Evolutionary conservation across 2,329 filamentous ascomycete species (phyloP), one percentile per base, ranked within the genome.

Genomic region (Beauveria rudraprayagi): DNA sequence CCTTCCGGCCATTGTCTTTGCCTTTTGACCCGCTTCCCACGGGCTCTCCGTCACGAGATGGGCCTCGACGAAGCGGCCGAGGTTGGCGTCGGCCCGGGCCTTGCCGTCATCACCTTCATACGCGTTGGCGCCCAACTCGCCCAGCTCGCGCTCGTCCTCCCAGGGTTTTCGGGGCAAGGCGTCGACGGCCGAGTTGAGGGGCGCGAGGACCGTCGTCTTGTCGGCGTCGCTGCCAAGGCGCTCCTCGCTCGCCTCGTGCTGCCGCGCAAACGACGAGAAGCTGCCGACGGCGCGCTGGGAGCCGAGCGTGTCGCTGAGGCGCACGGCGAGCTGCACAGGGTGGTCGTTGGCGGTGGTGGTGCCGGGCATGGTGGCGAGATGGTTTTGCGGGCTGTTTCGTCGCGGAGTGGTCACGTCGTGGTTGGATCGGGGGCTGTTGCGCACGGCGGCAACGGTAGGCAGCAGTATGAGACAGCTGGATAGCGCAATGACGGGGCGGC

Each of bases 161-260:
- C 91, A 96, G 0, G 92, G 92, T 73, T 97, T 97, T 57, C 88
- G 81, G 1, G 92, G 90, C 26, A 97, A 78, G 1, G 75, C 77
- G 65, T 89, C 88, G 69, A 99, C 85, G 3, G 87, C 91, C 19
- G 83, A 85, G 78, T 99, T 97, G 59, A 90, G 78, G 0, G 94
- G 94, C 5, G 92, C 93, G 3, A 97, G 84, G 26, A 97, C 86
- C 2, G 92, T 97, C 17, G 90, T 90, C 71, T 93, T 92, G 62
- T 81, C 74, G 1, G 76, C 70, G 0, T 80, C 73, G 70, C 91
- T 83, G 67, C 89, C 83, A 16, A 97, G 83, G 1, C 90, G 88
- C 24, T 78, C 75, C 10, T 85, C 82, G 22, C 92, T 80, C n/a
- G 80, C 75, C 52, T 86, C 82, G 67, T 92, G 85, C 70, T 93